Percentiles rank a stretch among this genome's conserved stretches.
Evolutionary conservation across 2,329 filamentous ascomycete genomes (phyloP).

Genomic region (Botryosphaeria dothidea): DNA sequence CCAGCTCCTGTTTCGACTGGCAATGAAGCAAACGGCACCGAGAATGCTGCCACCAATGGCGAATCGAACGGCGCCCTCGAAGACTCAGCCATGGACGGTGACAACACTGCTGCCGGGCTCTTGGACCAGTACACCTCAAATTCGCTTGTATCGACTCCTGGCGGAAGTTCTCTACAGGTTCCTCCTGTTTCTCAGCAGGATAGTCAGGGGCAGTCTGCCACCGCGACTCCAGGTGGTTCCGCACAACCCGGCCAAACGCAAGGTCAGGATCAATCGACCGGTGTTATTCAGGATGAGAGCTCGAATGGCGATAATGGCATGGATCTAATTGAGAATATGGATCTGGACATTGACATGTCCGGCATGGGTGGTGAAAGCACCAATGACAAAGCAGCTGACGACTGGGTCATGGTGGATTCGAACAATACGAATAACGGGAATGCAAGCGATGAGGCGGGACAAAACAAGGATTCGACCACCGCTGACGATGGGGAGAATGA

Average conservation of each 20-base stretch:
- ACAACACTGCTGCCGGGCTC: slow-evolving; percentile 57
- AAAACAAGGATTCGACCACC: slow-evolving; percentile 24
- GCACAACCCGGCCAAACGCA: background rate
- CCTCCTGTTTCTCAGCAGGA: slow-evolving; percentile 56
- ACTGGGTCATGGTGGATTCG: slow-evolving; percentile 37
- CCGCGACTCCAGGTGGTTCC: slow-evolving; percentile 43
- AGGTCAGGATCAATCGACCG: background rate
- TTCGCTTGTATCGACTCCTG: slow-evolving; percentile 61
- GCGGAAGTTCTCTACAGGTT: slow-evolving; percentile 58
- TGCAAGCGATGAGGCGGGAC: slow-evolving; percentile 21
- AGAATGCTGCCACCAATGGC: slow-evolving; percentile 23
- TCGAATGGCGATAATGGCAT: slow-evolving; percentile 32
- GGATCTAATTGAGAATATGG: slow-evolving; percentile 26
- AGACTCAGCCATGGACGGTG: slow-evolving; percentile 30
- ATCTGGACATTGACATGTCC: slow-evolving; percentile 58
- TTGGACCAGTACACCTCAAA: slow-evolving; percentile 69
- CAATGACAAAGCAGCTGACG: slow-evolving; percentile 27
- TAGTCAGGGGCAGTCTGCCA: slow-evolving; percentile 48
- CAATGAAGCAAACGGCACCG: slow-evolving; percentile 7
- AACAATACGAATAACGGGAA: background rate
- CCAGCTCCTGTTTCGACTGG: slow-evolving; percentile 29
- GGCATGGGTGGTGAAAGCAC: slow-evolving; percentile 48
- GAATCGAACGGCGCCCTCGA: slow-evolving; percentile 13
- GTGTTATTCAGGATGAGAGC: slow-evolving; percentile 28
- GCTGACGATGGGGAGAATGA: slow-evolving; percentile 20